Percentiles rank a stretch among this genome's conserved stretches.
phyloP scores from a whole-genome alignment of 352 stramenopile species.

The Pythium phragmitis region DNA sequence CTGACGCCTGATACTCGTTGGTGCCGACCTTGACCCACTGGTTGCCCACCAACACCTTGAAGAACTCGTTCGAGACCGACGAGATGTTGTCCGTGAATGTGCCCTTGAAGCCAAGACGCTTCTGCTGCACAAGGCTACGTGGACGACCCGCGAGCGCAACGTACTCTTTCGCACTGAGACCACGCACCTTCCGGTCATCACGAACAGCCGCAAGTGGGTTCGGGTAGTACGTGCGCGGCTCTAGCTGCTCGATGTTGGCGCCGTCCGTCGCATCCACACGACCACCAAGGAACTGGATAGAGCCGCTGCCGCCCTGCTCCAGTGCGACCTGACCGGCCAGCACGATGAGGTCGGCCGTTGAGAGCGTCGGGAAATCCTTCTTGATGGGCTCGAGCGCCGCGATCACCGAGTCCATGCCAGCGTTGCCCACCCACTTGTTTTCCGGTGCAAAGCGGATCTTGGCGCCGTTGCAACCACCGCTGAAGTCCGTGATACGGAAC shows the following conservation, averaged over 20 bases:
- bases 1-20: not conserved
- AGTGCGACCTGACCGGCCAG: slow-evolving; percentile 86
- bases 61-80: slow-evolving; percentile 3
- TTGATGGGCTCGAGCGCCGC: slow-evolving; percentile 81
- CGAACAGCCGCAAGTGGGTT: not conserved
- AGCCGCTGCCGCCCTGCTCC: slow-evolving; percentile 85
- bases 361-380: slow-evolving; percentile 72
- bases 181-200: not conserved
- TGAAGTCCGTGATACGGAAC: slow-evolving; percentile 58
- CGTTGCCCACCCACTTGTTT: slow-evolving; percentile 81
- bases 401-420: slow-evolving; percentile 59
- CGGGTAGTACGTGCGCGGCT: not conserved
- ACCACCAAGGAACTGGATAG: slow-evolving; percentile 79
- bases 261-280: slow-evolving; percentile 60
- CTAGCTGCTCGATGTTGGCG: not conserved
- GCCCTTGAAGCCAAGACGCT: not conserved
- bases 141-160: slow-evolving; percentile 2
- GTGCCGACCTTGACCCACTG: not conserved
- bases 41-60: not conserved
- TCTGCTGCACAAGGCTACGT: slow-evolving; percentile 2
- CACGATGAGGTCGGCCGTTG: slow-evolving; percentile 90
- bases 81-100: not conserved
- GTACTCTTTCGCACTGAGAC: not conserved
- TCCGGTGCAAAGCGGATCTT: slow-evolving; percentile 82
- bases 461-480: slow-evolving; percentile 70